Evolutionary conservation across 1,284 basidiomycete genomes (phyloP), one percentile per base, ranked within the genome.

Genomic region (Leccinum discolor): DNA sequence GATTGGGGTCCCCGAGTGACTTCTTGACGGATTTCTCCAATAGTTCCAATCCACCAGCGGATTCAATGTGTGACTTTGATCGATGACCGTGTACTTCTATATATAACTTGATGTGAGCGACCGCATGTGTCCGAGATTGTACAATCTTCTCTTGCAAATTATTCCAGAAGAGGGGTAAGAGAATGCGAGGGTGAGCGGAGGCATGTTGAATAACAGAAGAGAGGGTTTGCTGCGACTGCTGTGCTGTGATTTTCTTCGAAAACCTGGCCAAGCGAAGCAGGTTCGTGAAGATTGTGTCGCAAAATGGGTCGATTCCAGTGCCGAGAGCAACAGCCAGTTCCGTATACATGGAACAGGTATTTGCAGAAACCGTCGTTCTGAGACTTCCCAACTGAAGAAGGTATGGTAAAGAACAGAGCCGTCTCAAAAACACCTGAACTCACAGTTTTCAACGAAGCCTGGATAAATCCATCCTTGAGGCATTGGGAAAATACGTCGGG

Each of bases 181-280:
- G 78, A 8, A 85, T 77, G 32, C 92, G 87, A n/a, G 92, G 88
- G 64, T 89, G 90, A 61, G 89, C 84, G 2, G 92, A 90, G 1
- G 90, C 87, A 70, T 92, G 80, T 8, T 82, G 82, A 44, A 99
- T 86, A 67, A 99, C 84, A 5, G 84, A 81, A 1, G 86, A 83
- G 2, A 93, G 85, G 1, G 88, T 85, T 6, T 85, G 82, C 76
- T 99, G 98, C 0, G 96, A 94, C 64, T 91, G 90, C 65, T 94
- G 90, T 11, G 93, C 95, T 40, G 91, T 88, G 59, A 99, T 90
- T 76, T 96, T 98, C 80, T 99, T 99, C n/a, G 97, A 99, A 66
- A 94, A 90, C 7, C 90, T 90, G 29, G 94, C 90, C 94, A 99
- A 94, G 69, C 88, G 89, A 40, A 96, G 83, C 7, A 98, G 85